These are phyloP conservation scores for Xanthoconium purpureum DNA, from an alignment of 768 basidiomycete genomes.

Conservation along the genomic window DNA sequence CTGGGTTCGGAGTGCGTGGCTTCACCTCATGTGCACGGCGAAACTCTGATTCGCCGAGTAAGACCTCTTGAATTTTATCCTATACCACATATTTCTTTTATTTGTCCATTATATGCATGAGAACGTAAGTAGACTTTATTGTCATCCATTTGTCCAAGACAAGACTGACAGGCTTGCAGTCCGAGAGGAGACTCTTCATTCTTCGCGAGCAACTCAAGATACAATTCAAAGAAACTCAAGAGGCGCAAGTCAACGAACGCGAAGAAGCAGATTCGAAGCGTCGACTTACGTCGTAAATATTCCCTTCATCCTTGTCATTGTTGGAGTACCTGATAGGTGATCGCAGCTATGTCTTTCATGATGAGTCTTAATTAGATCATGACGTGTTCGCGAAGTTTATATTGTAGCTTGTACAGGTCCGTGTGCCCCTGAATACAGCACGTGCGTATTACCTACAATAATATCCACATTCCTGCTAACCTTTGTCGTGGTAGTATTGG, in stretches of 20 bases:
- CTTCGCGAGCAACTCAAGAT: conserved; percentile 74
- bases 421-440: conserved; percentile 78
- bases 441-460: conserved; percentile 30
- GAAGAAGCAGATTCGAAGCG: conserved; percentile 79
- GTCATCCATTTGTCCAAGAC: background rate
- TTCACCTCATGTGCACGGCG: background rate
- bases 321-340: conserved; percentile 1
- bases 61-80: conserved; percentile 67
- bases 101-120: conserved; percentile 71
- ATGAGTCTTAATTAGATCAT: conserved; percentile 42
- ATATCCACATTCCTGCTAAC: background rate
- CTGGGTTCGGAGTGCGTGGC: conserved; percentile 38
- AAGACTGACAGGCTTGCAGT: conserved; percentile 10
- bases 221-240: conserved; percentile 66
- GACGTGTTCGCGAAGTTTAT: conserved; percentile 12
- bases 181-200: conserved; percentile 65
- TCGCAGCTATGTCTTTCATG: conserved; percentile 71
- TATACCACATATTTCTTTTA: conserved; percentile 81
- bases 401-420: conserved; percentile 51
- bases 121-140: conserved; percentile 37
- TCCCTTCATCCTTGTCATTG: conserved; percentile 20
- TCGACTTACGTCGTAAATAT: conserved; percentile 69
- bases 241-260: conserved; percentile 72
- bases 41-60: conserved; percentile 5
- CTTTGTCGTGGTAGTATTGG: conserved; percentile 47